A percentile compares a stretch with the other conserved stretches of the same genome.
These are phyloP conservation scores for Cynanchum wilfordii DNA, from an alignment of 257 asterid species.

Conservation along the genomic window DNA sequence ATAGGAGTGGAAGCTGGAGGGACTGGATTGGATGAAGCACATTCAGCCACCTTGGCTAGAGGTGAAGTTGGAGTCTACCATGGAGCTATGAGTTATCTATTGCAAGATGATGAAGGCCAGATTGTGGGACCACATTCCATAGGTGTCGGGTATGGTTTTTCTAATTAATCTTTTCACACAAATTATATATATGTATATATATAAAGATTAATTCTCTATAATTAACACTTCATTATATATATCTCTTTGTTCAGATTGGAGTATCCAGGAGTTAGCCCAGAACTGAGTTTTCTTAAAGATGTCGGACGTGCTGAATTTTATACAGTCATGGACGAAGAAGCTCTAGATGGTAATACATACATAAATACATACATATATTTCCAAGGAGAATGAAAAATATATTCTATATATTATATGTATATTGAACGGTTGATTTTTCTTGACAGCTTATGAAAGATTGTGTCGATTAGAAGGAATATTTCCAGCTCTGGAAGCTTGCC, in stretches of 20 bases:
- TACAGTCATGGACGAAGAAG: slow-evolving; percentile 54
- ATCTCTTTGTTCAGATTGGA: too few relatives aligned
- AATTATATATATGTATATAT: too few relatives aligned
- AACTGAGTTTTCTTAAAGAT: slow-evolving; percentile 69
- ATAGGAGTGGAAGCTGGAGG: slow-evolving; percentile 79
- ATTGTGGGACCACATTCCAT: slow-evolving; percentile 52
- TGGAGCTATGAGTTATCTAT: slow-evolving; percentile 62
- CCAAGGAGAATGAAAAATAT: neutral
- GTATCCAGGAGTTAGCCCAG: slow-evolving; percentile 77
- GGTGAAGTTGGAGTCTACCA: slow-evolving; percentile 78
- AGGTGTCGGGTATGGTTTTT: slow-evolving; percentile 65
- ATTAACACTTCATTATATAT: too few relatives aligned
- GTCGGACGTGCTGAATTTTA: slow-evolving; percentile 58
- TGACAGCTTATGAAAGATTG: slow-evolving; percentile 48
- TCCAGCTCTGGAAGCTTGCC: slow-evolving; percentile 72
- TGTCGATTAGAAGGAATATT: slow-evolving; percentile 63
- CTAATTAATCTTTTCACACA: too few relatives aligned
- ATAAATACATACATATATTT: neutral
- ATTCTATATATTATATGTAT: neutral
- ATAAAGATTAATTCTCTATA: too few relatives aligned
- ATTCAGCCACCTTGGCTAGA: slow-evolving; percentile 56
- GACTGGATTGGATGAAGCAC: slow-evolving; percentile 44
- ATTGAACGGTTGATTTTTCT: neutral
- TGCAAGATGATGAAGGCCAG: slow-evolving; percentile 75
- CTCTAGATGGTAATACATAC: slow-evolving; percentile 48